Conservation (phyloP, 192 early-diverging fungal species). For the Linnemannia exigua region DNA sequence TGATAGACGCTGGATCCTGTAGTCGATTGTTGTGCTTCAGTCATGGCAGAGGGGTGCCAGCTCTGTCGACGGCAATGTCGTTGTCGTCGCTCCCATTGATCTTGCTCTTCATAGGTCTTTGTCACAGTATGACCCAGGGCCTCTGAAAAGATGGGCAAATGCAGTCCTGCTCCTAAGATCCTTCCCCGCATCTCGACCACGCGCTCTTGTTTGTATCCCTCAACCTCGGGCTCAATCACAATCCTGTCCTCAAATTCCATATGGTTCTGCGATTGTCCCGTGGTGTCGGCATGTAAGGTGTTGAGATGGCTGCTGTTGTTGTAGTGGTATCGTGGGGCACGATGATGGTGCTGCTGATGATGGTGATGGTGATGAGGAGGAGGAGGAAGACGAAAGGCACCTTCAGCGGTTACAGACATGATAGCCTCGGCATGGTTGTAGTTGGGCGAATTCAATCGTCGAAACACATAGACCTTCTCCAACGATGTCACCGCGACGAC, state of each 20-base stretch:
- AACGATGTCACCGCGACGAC: constrained; percentile 26
- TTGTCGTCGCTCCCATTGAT: constrained; percentile 32
- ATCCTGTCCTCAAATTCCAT: constrained; percentile 31
- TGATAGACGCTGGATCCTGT: background rate
- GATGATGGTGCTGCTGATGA: background rate
- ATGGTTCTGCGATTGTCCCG: background rate
- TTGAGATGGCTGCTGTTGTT: background rate
- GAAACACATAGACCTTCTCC: constrained; percentile 45
- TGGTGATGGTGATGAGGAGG: background rate
- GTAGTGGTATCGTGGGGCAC: background rate
- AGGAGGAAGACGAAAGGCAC: too few species aligned
- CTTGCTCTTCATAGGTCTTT: constrained; percentile 37
- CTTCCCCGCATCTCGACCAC: constrained; percentile 28
- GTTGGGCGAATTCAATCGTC: constrained; percentile 27
- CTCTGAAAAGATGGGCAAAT: constrained; percentile 48
- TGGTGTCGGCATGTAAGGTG: background rate
- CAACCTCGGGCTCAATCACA: constrained; percentile 21
- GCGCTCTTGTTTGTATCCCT: constrained; percentile 29
- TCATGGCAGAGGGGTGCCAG: background rate
- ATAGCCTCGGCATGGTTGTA: constrained; percentile 4
- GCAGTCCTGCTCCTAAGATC: constrained; percentile 31
- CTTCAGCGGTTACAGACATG: background rate
- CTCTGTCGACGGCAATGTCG: constrained; percentile 11
- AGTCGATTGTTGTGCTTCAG: background rate
- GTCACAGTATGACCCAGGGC: constrained; percentile 30